Evolutionary conservation across 345 rosid genomes (phyloP), one percentile per base, ranked within the genome.

Genomic region (Camelina sativa): DNA sequence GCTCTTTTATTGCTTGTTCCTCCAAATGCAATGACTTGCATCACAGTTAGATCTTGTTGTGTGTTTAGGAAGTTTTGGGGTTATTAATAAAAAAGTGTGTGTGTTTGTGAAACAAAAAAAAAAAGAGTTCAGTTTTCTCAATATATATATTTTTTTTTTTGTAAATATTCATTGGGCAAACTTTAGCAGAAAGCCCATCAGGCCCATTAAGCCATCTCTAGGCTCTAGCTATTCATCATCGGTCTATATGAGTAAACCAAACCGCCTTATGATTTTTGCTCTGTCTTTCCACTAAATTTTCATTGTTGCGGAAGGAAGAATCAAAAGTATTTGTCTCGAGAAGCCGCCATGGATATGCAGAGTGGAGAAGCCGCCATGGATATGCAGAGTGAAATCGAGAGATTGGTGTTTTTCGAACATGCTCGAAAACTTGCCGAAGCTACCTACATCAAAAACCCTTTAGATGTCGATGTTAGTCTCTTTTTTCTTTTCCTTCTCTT

Each of bases 341-440:
- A 76, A 62, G 69, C 63, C 30, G 30, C 30, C 77, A 94, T 91
- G 97, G 98, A 93, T 20, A 79, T 86, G 91, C 82, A 77, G 73
- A 71, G 32, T 67, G 4, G 3, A 35, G 52, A 32, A 66, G 52
- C 82, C 77, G 52, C 82, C 77, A 94, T 91, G 97, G 98, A 93
- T 20, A 81, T 86, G 91, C 82, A 77, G 73, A 69, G 32, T 62
- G 98, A 94, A 0, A 76, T 89, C 61, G 98, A 94, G 60, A 81
- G 89, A 46, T 51, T 94, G 57, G 57, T 90, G 55, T 85, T 94
- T 85, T 94, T 89, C 76, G 96, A 94, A 82, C 87, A 91, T 77
- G 95, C 95, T 51, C 90, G 95, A 35, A 82, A 85, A 84, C 69
- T 84, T 5, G 85, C 91, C n/a, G 98, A 91, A 80, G 88, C 81